Conservation (phyloP, 140 eudicot genomes). For the Flaveria floridana region DNA sequence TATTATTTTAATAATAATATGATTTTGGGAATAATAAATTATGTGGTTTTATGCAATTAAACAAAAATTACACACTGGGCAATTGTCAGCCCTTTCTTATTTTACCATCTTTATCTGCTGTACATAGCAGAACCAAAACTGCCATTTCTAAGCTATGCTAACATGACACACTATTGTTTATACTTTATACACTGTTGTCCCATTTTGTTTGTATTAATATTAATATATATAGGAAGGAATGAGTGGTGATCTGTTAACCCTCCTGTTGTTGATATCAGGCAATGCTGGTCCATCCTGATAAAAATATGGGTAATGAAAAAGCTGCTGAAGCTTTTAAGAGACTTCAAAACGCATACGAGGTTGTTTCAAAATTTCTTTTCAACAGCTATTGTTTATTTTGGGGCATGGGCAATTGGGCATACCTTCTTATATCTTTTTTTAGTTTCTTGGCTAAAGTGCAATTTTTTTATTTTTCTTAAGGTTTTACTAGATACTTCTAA, state of each 20-base stretch:
- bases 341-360: slow-evolving; percentile 99
- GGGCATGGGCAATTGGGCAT: background rate
- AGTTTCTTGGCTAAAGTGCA: slow-evolving; percentile 22
- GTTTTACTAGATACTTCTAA: slow-evolving; percentile 71
- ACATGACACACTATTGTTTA: slow-evolving; percentile 1
- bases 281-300: slow-evolving; percentile 98
- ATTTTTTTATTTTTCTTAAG: slow-evolving; percentile 34
- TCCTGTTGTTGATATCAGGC: slow-evolving; percentile 52
- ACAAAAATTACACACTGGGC: background rate
- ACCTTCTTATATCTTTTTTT: slow-evolving; percentile 2
- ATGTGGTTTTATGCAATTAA: background rate
- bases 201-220: background rate
- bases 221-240: background rate
- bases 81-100: background rate
- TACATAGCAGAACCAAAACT: background rate
- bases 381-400: background rate
- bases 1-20: background rate
- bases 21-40: background rate
- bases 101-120: background rate
- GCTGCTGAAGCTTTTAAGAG: slow-evolving; percentile 98
- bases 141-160: background rate
- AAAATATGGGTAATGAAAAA: slow-evolving; percentile 96
- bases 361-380: slow-evolving; percentile 27
- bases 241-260: slow-evolving; percentile 12
- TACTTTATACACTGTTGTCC: slow-evolving; percentile 14